A percentile compares a stretch with the other conserved stretches of the same genome.
Evolutionary conservation across 306 rosid genomes (phyloP).

Genomic region (Vigna mungo): DNA sequence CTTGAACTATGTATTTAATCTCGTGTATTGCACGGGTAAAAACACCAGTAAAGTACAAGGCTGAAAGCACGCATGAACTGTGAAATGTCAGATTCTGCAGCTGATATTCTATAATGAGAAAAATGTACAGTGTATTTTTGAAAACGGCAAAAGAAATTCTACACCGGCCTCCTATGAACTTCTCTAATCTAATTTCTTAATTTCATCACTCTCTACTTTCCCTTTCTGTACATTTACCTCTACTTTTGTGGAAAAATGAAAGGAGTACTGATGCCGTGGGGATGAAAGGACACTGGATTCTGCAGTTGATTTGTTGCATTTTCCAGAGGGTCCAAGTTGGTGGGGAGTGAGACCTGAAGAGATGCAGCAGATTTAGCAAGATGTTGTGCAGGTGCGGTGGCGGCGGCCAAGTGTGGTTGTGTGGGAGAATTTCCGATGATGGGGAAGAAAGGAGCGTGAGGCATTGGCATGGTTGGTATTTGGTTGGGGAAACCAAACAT

Average conservation of each 20-base stretch:
- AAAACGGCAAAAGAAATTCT: constrained; percentile 6
- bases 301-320: constrained; percentile 2
- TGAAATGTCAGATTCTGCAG: constrained; percentile 16
- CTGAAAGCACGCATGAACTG: background rate
- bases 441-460: constrained; percentile 43
- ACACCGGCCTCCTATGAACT: background rate
- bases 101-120: background rate
- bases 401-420: constrained; percentile 11
- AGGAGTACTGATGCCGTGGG: background rate
- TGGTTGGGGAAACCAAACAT: constrained; percentile 57
- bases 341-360: constrained; percentile 5
- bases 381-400: background rate
- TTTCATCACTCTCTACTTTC: background rate
- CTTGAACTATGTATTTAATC: too few species aligned
- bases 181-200: background rate
- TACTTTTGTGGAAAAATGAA: constrained; percentile 8
- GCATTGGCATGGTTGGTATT: constrained; percentile 38
- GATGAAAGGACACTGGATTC: constrained; percentile 37
- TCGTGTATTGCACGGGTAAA: too few species aligned
- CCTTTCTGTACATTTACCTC: background rate
- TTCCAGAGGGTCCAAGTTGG: background rate
- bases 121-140: background rate
- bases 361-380: constrained; percentile 8
- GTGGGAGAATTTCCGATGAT: constrained; percentile 42
- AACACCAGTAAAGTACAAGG: background rate